Conservation (phyloP, 1,139 yeast species). For the Yamadazyma atlantica region DNA sequence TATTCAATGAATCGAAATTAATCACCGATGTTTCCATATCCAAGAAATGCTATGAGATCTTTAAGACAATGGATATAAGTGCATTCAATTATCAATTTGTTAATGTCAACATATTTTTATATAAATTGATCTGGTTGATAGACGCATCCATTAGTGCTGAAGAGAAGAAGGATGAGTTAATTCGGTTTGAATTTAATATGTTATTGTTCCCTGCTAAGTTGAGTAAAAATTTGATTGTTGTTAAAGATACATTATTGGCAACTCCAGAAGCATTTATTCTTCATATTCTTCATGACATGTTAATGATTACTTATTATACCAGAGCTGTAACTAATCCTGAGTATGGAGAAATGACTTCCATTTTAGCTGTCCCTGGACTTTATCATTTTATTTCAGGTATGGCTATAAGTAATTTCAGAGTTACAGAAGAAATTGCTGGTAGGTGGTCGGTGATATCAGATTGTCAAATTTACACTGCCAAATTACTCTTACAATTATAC, state of each 20-base stretch:
- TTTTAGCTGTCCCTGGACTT: conserved; percentile 23
- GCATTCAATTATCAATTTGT: conserved; percentile 19
- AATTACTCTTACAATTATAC: conserved; percentile 14
- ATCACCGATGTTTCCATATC: conserved; percentile 13
- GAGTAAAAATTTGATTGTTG: conserved; percentile 20
- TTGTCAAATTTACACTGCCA: conserved; percentile 18
- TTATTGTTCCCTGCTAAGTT: conserved; percentile 25
- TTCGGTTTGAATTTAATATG: conserved; percentile 23
- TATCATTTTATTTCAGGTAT: conserved; percentile 23
- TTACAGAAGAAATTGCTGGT: conserved; percentile 16
- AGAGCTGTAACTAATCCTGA: conserved; percentile 14
- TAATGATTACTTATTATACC: conserved; percentile 19
- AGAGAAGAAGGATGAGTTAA: conserved; percentile 12
- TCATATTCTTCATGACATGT: conserved; percentile 22
- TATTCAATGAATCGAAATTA: conserved; percentile 15
- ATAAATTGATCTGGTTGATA: conserved; percentile 19
- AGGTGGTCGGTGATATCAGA: conserved; percentile 21
- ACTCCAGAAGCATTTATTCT: conserved; percentile 22
- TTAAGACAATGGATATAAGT: conserved; percentile 14
- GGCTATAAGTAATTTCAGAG: conserved; percentile 23
- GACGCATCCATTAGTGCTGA: conserved; percentile 9
- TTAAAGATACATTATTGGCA: conserved; percentile 20
- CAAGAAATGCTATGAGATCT: conserved; percentile 8
- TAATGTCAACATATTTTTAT: conserved; percentile 16
- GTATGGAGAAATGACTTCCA: conserved; percentile 18